phyloP scores from a whole-genome alignment of 306 rosid species.

The Quercus parvula region DNA sequence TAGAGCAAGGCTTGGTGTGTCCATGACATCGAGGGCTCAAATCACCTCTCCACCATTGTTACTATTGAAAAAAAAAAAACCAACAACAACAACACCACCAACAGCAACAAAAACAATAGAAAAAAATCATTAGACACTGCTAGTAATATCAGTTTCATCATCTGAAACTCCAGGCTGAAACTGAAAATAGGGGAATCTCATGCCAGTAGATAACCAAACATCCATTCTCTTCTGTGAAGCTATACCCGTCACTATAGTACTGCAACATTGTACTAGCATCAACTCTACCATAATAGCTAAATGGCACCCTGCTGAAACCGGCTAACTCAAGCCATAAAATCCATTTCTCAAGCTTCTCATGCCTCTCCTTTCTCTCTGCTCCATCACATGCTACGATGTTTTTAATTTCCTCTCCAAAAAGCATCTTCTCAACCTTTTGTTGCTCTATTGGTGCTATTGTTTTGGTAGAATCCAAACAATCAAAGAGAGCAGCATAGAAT shows the following conservation, averaged over 20 bases:
- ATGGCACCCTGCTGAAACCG: conserved; percentile 55
- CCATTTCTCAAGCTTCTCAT: conserved; percentile 82
- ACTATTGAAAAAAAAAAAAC: too few relatives aligned
- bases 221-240: conserved; percentile 45
- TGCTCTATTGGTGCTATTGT: conserved; percentile 55
- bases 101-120: too few relatives aligned
- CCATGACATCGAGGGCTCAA: too few relatives aligned
- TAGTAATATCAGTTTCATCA: conserved; percentile 28
- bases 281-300: conserved; percentile 50
- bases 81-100: too few relatives aligned
- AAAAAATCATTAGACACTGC: conserved; percentile 11
- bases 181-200: conserved; percentile 56
- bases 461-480: conserved; percentile 72
- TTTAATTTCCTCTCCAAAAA: conserved; percentile 74
- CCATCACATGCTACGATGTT: conserved; percentile 85
- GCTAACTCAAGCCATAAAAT: conserved; percentile 53
- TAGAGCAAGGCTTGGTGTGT: too few relatives aligned
- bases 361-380: conserved; percentile 64
- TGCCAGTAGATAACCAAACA: conserved; percentile 64
- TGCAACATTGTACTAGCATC: conserved; percentile 50
- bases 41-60: too few relatives aligned
- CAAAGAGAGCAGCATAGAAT: conserved; percentile 71
- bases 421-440: conserved; percentile 65
- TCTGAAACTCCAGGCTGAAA: conserved; percentile 68
- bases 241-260: conserved; percentile 50